Base-by-base conservation (phyloP, 257 asterid genomes). In the Scutellaria galericulata region DNA sequence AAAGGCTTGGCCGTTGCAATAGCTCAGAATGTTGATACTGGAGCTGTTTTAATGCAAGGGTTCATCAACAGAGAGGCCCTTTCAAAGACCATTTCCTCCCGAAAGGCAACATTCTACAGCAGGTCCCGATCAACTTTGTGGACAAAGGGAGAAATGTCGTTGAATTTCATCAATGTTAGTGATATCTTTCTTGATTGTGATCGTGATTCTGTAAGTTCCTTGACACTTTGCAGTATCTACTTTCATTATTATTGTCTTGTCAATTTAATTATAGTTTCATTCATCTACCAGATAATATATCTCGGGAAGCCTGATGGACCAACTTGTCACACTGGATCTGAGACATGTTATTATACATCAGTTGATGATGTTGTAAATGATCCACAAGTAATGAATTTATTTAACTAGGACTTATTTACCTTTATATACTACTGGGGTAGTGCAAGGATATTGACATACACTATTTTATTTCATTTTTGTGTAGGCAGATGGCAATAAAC, bases 241-340 rank as follows among this genome's bases (percentile, higher is more conserved):
- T 57, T 14, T 58, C 27, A 20, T 48, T 68, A 14, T 48, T 14
- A 24, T 14, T 50, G n/a, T 41, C 44, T 50, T 7, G 24, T 46
- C 22, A 22, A 9, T 70, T 5, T 45, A 6, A 6, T 41, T 14
- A 9, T 71, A 40, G 24, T 62, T 73, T 48, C 51, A 22, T 53
- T 52, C 50, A 2, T 53, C 50, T 65, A 0, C 52, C 86, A 89
- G 97, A 83, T 94, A 62, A 86, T 94, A 71, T 94, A 93, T 83
- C 82, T 89, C 1, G 96, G 98, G 80, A 90, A 84, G 81, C 96
- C 98, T 31, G 97, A 87, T 78, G 97, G 98, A 27, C 98, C 98
- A 31, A 86, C 94, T 72, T 93, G 98, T 79, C 98, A 89, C 78
- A 90, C 94, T 7, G 97, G 97, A 47, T 64, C 96, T 0, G 96